These are phyloP conservation scores for Biscutella laevigata DNA, from an alignment of 441 rosid genomes.

Conservation along the genomic window DNA sequence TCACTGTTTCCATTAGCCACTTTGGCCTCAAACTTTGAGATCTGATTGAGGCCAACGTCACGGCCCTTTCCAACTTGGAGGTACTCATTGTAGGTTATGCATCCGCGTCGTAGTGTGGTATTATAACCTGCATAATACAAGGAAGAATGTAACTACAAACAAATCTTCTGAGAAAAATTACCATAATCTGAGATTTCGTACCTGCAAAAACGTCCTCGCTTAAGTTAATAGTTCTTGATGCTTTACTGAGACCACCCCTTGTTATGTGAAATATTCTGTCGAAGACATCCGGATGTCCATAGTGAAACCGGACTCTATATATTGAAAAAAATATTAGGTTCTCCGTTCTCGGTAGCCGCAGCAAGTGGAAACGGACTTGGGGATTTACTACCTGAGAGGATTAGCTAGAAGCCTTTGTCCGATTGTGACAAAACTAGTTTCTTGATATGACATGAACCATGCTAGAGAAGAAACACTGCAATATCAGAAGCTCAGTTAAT, in stretches of 20 bases:
- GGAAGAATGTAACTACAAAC: conserved; percentile 15
- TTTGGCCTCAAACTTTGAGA: conserved; percentile 95
- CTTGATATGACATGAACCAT: conserved; percentile 99
- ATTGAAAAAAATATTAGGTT: conserved; percentile 11
- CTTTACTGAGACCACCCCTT: conserved; percentile 97
- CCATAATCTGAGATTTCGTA: conserved; percentile 24
- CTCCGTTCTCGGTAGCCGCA: not conserved
- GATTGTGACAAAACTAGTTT: conserved; percentile 92
- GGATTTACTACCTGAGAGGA: conserved; percentile 69
- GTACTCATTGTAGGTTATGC: conserved; percentile 78
- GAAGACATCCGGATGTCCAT: too few relatives aligned
- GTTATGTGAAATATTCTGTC: conserved; percentile 87
- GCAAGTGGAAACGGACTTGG: conserved; percentile 2
- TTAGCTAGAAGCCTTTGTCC: conserved; percentile 95
- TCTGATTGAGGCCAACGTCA: conserved; percentile 92
- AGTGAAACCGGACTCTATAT: conserved; percentile 87
- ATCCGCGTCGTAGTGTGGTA: conserved; percentile 71
- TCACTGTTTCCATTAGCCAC: conserved; percentile 96
- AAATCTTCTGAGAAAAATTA: conserved; percentile 12
- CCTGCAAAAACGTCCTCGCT: conserved; percentile 96
- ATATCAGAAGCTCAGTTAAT: conserved; percentile 13
- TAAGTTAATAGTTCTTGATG: conserved; percentile 87
- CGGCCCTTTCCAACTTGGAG: conserved; percentile 98
- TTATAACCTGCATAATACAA: conserved; percentile 54
- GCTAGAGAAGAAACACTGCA: conserved; percentile 98